Conservation (phyloP, 192 early-diverging fungal species). For the Coemansia sp. region DNA sequence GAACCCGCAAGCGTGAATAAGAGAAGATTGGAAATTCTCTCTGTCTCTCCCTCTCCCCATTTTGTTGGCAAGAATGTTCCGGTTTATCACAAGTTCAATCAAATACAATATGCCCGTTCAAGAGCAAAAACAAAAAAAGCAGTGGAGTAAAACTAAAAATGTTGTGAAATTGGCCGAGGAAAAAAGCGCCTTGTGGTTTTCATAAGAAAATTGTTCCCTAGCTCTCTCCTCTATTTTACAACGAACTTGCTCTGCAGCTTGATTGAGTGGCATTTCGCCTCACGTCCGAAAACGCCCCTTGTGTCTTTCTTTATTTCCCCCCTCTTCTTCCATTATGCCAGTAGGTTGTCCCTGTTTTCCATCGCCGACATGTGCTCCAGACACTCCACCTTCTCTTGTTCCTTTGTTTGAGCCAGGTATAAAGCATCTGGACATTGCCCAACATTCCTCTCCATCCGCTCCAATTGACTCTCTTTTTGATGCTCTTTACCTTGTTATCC, state of each 20-base stretch:
- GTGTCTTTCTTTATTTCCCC: background rate
- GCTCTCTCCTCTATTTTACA: background rate
- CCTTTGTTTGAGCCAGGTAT: background rate
- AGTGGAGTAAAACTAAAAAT: background rate
- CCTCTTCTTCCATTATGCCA: background rate
- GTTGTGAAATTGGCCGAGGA: background rate
- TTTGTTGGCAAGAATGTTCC: too few species aligned
- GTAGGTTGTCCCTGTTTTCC: background rate
- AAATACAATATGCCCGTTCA: too few species aligned
- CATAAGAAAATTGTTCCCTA: background rate
- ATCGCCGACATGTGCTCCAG: background rate
- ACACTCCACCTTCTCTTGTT: background rate
- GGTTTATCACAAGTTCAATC: too few species aligned
- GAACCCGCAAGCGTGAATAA: too few species aligned
- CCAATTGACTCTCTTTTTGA: background rate
- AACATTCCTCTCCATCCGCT: background rate
- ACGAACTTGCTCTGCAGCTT: background rate
- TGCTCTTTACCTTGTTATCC: too few species aligned
- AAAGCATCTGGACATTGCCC: background rate
- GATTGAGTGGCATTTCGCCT: conserved; percentile 13
- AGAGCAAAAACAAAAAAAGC: background rate
- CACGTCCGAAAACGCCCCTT: background rate
- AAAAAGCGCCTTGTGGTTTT: background rate
- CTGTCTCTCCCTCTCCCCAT: background rate
- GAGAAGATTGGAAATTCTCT: background rate